Conservation (phyloP, 371 early-diverging fungal species). For the Actinomucor elegans region DNA sequence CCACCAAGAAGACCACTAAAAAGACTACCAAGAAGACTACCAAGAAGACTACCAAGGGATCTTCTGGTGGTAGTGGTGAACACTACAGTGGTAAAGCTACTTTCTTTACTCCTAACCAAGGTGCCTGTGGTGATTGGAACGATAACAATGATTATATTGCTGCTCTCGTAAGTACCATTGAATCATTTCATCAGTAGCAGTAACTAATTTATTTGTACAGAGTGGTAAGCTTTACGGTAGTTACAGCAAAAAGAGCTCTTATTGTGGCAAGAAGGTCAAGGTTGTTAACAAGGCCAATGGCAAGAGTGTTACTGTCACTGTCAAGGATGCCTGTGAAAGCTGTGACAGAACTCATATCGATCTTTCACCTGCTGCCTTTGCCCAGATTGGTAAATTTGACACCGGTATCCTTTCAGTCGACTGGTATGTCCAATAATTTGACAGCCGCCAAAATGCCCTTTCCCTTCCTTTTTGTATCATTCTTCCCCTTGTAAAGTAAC, state of each 20-base stretch:
- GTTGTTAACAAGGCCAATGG: conserved; percentile 32
- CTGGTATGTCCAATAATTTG: conserved; percentile 22
- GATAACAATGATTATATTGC: conserved; percentile 30
- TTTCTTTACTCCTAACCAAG: conserved; percentile 37
- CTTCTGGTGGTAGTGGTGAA: background rate
- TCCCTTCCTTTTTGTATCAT: background rate
- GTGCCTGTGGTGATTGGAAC: conserved; percentile 42
- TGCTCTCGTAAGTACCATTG: too few relatives aligned
- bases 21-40: conserved; percentile 14
- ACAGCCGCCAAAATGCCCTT: background rate
- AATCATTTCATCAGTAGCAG: too few relatives aligned
- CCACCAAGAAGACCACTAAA: conserved; percentile 10
- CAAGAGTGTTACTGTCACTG: conserved; percentile 32
- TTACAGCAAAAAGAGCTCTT: conserved; percentile 29
- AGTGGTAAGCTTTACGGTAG: conserved; percentile 31
- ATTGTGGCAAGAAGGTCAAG: conserved; percentile 32
- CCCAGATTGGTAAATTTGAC: conserved; percentile 25
- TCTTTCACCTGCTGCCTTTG: conserved; percentile 40
- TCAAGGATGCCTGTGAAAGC: conserved; percentile 35
- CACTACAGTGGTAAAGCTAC: conserved; percentile 30
- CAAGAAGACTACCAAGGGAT: conserved; percentile 12
- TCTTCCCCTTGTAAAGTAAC: conserved; percentile 9
- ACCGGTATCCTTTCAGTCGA: conserved; percentile 36
- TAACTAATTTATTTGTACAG: background rate
- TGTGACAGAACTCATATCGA: conserved; percentile 33